These are phyloP conservation scores for Adansonia digitata DNA, from an alignment of 345 rosid species.

Conservation along the genomic window DNA sequence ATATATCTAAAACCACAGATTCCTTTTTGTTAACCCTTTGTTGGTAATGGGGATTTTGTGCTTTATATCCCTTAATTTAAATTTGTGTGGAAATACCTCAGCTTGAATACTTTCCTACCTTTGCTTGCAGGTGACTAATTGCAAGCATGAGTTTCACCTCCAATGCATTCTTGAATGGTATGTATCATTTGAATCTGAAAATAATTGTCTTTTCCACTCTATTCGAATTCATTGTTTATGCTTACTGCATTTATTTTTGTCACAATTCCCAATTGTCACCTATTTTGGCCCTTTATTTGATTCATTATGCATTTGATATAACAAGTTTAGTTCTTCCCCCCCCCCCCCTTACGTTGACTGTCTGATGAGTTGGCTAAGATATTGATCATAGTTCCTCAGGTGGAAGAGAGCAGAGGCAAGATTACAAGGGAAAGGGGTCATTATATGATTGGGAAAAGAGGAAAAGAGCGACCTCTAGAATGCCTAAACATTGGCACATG, in stretches of 20 bases:
- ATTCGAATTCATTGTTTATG: background rate
- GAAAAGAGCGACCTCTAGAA: background rate
- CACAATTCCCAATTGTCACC: background rate
- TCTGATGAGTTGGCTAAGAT: background rate
- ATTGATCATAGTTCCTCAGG: too few relatives aligned
- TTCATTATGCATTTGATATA: background rate
- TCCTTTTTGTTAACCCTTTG: background rate
- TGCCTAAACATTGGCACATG: background rate
- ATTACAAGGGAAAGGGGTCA: background rate
- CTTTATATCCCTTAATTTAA: background rate
- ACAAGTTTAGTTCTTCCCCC: background rate
- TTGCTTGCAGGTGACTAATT: constrained; percentile 49
- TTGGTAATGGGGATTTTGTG: background rate
- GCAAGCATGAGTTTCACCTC: constrained; percentile 80
- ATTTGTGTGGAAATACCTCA: background rate
- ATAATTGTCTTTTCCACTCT: background rate
- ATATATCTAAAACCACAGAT: background rate
- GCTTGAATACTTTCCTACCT: constrained; percentile 12
- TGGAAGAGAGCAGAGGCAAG: background rate
- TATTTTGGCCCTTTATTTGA: background rate
- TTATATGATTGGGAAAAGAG: background rate
- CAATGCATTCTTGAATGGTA: constrained; percentile 83
- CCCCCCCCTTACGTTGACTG: background rate
- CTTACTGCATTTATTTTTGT: background rate
- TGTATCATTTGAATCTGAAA: background rate